Base-by-base conservation (phyloP, 345 rosid species). In the Eucalyptus erythrocorys region DNA sequence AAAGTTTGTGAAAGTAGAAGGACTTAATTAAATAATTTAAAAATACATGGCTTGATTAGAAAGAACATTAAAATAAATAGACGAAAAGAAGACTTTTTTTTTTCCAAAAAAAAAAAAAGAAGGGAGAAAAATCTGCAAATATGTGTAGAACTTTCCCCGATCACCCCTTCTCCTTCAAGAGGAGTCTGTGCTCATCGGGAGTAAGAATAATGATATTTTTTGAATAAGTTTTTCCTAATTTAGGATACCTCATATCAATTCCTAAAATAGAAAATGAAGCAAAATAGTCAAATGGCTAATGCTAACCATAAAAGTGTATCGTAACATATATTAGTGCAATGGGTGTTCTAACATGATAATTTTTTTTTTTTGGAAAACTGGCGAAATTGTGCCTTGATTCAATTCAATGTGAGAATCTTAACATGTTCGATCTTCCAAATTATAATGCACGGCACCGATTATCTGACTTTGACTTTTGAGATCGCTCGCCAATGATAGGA, bases 221-320 rank as follows among this genome's bases (percentile, higher is more conserved):
- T 61, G 71, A 61, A 13, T 61, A n/a, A n/a, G 0, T 7, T 0
- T 0, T 30, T 64, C 76, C 76, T n/a, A 4, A 15, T 14, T 64
- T 8, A 21, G 10, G 76, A 14, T n/a, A 14, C 21, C 5, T 14
- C 8, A 14, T 14, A n/a, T 64, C 17, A 64, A 14, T n/a, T 14
- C 21, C 76, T 64, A 64, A 64, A 2, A 64, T 64, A 15, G 34
- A 64, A 14, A 64, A 15, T 64, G 40, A 64, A 64, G 37, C 42
- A 16, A 34, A 32, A 34, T 34, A 68, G 1, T 34, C 43, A 68
- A 68, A 8, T 17, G 80, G 21, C 19, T 16, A 34, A 19, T 16
- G 80, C 42, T 68, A 68, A 68, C 22, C 42, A 34, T 0, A 34
- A 34, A 32, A 32, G 37, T 15, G 16, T 32, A 1, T 68, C 8